Evolutionary conservation across 805 yeast genomes (phyloP), one percentile per base, ranked within the genome.

Genomic region (Kodamaea nitidulidarum): DNA sequence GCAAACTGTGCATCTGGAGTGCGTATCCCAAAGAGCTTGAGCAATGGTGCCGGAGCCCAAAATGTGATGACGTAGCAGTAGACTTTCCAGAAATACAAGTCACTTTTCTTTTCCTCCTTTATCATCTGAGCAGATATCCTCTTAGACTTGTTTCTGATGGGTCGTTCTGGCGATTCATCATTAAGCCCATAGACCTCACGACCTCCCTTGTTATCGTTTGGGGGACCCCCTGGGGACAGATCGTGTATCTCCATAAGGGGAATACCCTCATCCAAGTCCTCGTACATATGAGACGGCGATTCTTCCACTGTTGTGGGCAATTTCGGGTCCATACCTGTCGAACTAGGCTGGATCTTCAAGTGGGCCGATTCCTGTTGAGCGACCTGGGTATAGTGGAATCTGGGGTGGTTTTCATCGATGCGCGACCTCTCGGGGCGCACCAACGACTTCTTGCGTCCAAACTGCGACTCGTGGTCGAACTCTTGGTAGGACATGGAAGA

Each of bases 1-100:
- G 98, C 98, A 70, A 80, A 78, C 57, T 90, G 97, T 43, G 95
- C 78, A 32, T 81, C 90, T 49, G 79, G 78, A 15, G 84, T 79
- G 24, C 75, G 74, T 74, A 91, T 73, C 2, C 98, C 98, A 61
- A 78, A 84, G 32, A 85, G 59, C 32, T 65, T 66, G 51, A 88
- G 63, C 24, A 88, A 46, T 0, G 88, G 81, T 2, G 83, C 76
- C 1, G 97, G 95, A 2, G 95, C 95, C 93, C 96, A 91, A 59
- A 88, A 88, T 0, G 98, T 90, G 25, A 93, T 65, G 7, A 75
- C 50, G 48, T 79, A 78, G 58, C 96, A 88, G 63, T 88, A 93
- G 0, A 80, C 63, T 48, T 77, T 75, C 98, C 98, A 93, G 88
- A 60, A 55, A 44, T 61, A 65, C 26, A 66, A 55, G 44, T 65